These are phyloP conservation scores for Colletotrichum abscissum DNA, from an alignment of 2,329 filamentous ascomycete species.

Conservation along the genomic window DNA sequence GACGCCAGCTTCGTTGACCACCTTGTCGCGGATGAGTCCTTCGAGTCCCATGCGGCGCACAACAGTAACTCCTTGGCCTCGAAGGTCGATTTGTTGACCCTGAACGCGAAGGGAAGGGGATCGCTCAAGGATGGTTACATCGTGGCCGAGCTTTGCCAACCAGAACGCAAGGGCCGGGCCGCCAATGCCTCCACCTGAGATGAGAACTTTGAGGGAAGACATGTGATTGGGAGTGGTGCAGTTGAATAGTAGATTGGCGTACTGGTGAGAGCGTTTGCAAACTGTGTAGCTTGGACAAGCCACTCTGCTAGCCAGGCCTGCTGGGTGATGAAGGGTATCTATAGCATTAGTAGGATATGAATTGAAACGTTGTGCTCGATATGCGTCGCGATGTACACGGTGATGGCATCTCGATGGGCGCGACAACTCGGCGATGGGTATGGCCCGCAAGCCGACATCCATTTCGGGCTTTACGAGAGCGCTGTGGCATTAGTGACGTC, in stretches of 20 bases:
- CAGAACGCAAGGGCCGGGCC: slow-evolving; percentile 56
- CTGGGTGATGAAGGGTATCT: neutral
- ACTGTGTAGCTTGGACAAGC: neutral
- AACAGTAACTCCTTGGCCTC: slow-evolving; percentile 52
- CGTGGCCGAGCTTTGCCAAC: slow-evolving; percentile 49
- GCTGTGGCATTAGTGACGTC: slow-evolving; percentile 19
- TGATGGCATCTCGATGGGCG: neutral
- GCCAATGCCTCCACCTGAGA: slow-evolving; percentile 58
- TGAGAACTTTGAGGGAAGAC: slow-evolving; percentile 56
- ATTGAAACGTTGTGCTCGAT: neutral
- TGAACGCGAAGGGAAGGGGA: slow-evolving; percentile 47
- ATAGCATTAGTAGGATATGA: neutral
- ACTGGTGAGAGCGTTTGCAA: neutral
- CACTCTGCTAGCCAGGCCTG: neutral
- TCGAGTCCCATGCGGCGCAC: slow-evolving; percentile 54
- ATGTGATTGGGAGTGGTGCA: slow-evolving; percentile 26
- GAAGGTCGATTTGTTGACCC: slow-evolving; percentile 60
- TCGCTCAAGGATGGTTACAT: slow-evolving; percentile 58
- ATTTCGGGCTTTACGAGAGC: slow-evolving; percentile 14
- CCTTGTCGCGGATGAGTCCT: slow-evolving; percentile 46
- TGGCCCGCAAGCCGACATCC: slow-evolving; percentile 16
- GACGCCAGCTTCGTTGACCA: slow-evolving; percentile 60
- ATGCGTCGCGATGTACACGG: neutral
- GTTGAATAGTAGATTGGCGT: too few relatives aligned
- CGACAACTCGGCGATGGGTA: slow-evolving; percentile 9